A percentile compares a stretch with the other conserved stretches of the same genome.
These are phyloP conservation scores for Breynia disticha DNA, from an alignment of 441 rosid species.

Conservation along the genomic window DNA sequence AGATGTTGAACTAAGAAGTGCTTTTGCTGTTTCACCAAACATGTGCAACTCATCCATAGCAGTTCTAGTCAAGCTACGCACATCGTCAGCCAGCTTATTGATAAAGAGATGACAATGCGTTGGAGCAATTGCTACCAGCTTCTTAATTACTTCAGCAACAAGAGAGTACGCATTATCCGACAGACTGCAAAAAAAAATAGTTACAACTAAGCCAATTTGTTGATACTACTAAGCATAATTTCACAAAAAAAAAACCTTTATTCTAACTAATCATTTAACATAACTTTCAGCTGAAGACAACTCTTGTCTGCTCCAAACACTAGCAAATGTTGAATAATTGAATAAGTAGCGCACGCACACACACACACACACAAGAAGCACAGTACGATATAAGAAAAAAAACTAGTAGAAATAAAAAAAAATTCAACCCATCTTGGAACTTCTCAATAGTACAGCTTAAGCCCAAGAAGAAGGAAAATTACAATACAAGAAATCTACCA, in stretches of 20 bases:
- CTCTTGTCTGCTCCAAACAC: no score
- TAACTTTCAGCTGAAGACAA: no score
- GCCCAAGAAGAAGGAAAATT: no score
- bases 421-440: no score
- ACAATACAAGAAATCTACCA: no score
- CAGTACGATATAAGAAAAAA: no score
- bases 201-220: slow-evolving; percentile 13
- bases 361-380: no score
- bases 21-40: slow-evolving; percentile 80
- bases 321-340: no score
- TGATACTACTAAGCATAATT: not conserved
- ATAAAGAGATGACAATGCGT: slow-evolving; percentile 75
- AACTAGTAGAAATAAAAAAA: no score
- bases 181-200: slow-evolving; percentile 43
- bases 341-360: no score
- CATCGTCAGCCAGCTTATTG: slow-evolving; percentile 71
- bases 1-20: slow-evolving; percentile 64
- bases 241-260: not conserved
- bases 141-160: slow-evolving; percentile 89
- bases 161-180: slow-evolving; percentile 90
- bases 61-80: slow-evolving; percentile 64
- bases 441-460: no score
- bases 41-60: slow-evolving; percentile 73
- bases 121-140: slow-evolving; percentile 76
- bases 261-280: no score